Percentiles rank a stretch among this genome's conserved stretches.
Evolutionary conservation across 257 asterid species (phyloP).

Genomic region (Nicotiana tomentosiformis): DNA sequence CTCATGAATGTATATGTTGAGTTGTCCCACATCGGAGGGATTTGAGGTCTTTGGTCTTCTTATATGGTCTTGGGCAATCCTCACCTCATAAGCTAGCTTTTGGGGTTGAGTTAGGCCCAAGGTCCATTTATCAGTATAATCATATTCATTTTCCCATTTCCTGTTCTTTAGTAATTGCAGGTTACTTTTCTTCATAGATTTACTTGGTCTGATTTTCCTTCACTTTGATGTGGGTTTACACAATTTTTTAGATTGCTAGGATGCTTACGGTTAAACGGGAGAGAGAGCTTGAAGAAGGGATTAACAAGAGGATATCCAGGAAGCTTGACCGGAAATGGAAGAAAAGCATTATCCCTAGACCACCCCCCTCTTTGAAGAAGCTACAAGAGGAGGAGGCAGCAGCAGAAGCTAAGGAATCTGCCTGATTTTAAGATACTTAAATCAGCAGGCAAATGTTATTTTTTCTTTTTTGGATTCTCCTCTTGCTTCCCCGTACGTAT

Average conservation of each 20-base stretch:
- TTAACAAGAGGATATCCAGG: constrained; percentile 77
- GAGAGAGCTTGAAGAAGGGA: constrained; percentile 91
- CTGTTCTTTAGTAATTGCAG: neutral
- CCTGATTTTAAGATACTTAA: constrained; percentile 22
- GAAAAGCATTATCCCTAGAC: constrained; percentile 87
- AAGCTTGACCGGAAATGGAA: constrained; percentile 90
- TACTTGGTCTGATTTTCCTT: neutral
- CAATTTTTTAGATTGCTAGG: constrained; percentile 56
- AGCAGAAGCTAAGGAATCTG: constrained; percentile 67
- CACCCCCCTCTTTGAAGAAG: constrained; percentile 83
- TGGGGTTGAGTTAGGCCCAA: no score
- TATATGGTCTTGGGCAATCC: no score
- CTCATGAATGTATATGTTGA: neutral
- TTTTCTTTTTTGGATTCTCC: neutral
- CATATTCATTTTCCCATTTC: neutral
- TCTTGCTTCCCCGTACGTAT: neutral
- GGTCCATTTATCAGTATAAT: neutral
- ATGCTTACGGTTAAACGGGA: constrained; percentile 94
- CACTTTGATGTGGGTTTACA: neutral
- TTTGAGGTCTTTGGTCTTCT: no score
- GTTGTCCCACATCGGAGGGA: no score
- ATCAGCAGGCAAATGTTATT: constrained; percentile 1
- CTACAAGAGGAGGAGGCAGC: constrained; percentile 72
- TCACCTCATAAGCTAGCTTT: no score
- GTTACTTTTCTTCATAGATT: neutral